Percentiles rank a stretch among this genome's conserved stretches.
These are phyloP conservation scores for Sporormia fimetaria DNA, from an alignment of 495 filamentous ascomycete species.

Conservation along the genomic window DNA sequence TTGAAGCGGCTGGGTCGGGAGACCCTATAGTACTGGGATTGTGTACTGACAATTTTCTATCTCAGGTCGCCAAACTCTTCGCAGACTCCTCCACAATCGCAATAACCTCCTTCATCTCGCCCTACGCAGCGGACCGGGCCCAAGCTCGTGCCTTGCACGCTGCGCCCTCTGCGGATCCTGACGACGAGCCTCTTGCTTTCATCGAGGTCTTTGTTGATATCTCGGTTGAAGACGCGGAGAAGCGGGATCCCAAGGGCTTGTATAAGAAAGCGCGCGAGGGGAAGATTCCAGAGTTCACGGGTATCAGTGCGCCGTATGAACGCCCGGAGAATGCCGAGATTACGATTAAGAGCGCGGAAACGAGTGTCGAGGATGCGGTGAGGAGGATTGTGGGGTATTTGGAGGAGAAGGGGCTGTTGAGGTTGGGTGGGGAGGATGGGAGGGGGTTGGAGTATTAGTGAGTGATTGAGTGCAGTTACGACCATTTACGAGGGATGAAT, in stretches of 20 bases:
- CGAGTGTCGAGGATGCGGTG: slow-evolving; percentile 76
- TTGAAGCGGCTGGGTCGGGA: neutral
- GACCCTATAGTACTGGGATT: neutral
- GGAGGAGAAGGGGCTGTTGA: slow-evolving; percentile 51
- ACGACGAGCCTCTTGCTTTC: slow-evolving; percentile 62
- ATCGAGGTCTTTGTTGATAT: slow-evolving; percentile 89
- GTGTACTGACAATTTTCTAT: neutral
- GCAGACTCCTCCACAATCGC: slow-evolving; percentile 79
- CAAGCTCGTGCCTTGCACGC: slow-evolving; percentile 71
- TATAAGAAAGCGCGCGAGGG: slow-evolving; percentile 94
- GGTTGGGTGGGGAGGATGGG: slow-evolving; percentile 27
- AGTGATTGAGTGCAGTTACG: too few relatives aligned
- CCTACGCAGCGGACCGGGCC: slow-evolving; percentile 75
- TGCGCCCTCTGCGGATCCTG: slow-evolving; percentile 31
- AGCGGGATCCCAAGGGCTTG: slow-evolving; percentile 89
- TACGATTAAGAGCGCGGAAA: slow-evolving; percentile 62
- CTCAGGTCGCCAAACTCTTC: slow-evolving; percentile 84
- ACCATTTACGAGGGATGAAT: too few relatives aligned
- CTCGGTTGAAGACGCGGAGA: slow-evolving; percentile 78
- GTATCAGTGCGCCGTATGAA: slow-evolving; percentile 89
- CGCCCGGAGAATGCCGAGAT: slow-evolving; percentile 77
- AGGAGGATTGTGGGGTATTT: slow-evolving; percentile 71
- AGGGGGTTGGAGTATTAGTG: slow-evolving; percentile 22
- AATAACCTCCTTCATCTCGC: slow-evolving; percentile 93
- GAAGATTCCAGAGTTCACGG: slow-evolving; percentile 94